phyloP scores from a whole-genome alignment of 306 rosid species.

The Cucurbita maxima region DNA sequence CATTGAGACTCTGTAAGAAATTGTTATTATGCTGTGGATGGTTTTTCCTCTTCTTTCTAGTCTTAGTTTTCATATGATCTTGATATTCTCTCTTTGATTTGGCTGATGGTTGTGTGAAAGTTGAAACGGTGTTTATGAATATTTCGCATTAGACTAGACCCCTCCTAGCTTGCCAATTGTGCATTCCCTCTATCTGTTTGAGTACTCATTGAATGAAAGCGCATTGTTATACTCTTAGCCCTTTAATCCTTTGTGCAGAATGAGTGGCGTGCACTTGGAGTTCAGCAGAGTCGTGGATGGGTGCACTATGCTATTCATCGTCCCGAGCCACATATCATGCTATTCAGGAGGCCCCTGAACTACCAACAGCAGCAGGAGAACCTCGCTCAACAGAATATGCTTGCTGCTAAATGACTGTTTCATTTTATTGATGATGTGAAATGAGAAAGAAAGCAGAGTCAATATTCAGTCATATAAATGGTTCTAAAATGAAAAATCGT shows the following conservation, averaged over 20 bases:
- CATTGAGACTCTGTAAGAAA: background rate
- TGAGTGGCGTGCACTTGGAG: constrained; percentile 91
- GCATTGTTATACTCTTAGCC: background rate
- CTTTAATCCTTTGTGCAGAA: constrained; percentile 23
- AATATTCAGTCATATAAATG: background rate
- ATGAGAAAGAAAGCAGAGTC: background rate
- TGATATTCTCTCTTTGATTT: background rate
- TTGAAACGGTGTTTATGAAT: background rate
- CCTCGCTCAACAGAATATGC: constrained; percentile 48
- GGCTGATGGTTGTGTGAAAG: background rate
- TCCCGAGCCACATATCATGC: constrained; percentile 96
- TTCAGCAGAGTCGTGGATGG: constrained; percentile 99
- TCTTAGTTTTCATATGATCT: background rate
- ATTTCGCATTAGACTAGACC: background rate
- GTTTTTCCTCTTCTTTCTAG: background rate
- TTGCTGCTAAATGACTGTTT: constrained; percentile 37
- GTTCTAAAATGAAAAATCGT: background rate
- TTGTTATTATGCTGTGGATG: background rate
- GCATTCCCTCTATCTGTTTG: background rate
- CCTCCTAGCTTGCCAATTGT: background rate
- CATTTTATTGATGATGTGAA: background rate
- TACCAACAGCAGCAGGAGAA: constrained; percentile 80
- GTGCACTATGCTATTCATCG: constrained; percentile 90
- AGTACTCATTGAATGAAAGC: background rate
- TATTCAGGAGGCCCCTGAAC: constrained; percentile 88